phyloP scores from a whole-genome alignment of 1,139 yeast species.

The Hyphopichia khmerensis region DNA sequence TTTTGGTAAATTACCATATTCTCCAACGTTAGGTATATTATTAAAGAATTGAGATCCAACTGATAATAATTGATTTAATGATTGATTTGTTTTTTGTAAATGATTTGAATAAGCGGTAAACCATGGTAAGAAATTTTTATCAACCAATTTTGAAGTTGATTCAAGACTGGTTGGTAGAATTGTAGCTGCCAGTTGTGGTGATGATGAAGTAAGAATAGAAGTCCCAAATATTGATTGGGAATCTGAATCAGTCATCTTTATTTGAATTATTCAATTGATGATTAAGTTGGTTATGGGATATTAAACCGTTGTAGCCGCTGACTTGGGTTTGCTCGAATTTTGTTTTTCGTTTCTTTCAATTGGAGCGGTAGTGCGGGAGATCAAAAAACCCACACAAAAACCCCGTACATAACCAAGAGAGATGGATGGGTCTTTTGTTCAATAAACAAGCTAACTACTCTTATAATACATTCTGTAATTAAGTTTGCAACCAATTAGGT shows the following conservation, averaged over 20 bases:
- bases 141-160: constrained; percentile 20
- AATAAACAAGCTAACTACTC: too few relatives aligned
- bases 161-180: constrained; percentile 37
- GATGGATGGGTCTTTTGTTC: too few relatives aligned
- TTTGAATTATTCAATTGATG: background rate
- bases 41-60: constrained; percentile 40
- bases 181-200: constrained; percentile 43
- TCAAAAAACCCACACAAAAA: too few relatives aligned
- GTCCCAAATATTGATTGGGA: constrained; percentile 32
- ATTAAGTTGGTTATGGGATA: background rate
- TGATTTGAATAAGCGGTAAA: constrained; percentile 52
- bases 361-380: too few relatives aligned
- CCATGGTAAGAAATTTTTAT: constrained; percentile 48
- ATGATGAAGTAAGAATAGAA: constrained; percentile 41
- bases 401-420: too few relatives aligned
- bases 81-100: constrained; percentile 49
- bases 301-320: background rate
- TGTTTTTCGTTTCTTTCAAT: too few relatives aligned
- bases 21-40: constrained; percentile 26
- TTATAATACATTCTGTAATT: too few relatives aligned
- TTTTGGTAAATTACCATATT: constrained; percentile 55
- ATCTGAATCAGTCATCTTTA: constrained; percentile 1
- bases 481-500: too few relatives aligned
- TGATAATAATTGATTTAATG: constrained; percentile 47
- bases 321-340: too few relatives aligned